phyloP scores from a whole-genome alignment of 257 asterid species.

The Solanum stenotomum region DNA sequence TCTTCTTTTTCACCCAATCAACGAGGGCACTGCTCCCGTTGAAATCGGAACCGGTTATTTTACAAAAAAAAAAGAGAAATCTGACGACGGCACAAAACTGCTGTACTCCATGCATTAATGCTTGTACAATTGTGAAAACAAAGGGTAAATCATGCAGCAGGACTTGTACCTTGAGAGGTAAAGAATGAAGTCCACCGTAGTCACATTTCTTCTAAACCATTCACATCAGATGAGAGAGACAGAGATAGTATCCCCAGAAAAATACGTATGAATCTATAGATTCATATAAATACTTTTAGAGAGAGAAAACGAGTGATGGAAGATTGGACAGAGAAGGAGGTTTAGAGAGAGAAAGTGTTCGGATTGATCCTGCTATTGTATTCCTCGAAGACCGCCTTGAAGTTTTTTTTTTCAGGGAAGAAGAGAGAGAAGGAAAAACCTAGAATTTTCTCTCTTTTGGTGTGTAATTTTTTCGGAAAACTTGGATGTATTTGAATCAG shows the following conservation, averaged over 20 bases:
- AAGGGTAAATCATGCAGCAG: neutral
- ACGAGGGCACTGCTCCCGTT: neutral
- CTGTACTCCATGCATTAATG: neutral
- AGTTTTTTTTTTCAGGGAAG: neutral
- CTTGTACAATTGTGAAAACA: neutral
- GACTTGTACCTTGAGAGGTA: neutral
- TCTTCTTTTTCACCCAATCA: neutral
- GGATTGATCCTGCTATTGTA: constrained; percentile 6
- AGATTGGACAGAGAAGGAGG: constrained; percentile 4
- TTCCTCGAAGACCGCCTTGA: constrained; percentile 26
- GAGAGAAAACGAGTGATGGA: neutral
- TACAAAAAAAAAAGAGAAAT: neutral
- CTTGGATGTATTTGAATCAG: neutral
- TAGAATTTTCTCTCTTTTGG: neutral
- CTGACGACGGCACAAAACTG: neutral
- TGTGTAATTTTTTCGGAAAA: neutral
- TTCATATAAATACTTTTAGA: neutral
- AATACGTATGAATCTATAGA: neutral
- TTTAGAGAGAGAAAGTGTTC: constrained; percentile 11
- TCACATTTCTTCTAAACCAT: neutral
- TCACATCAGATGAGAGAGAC: neutral
- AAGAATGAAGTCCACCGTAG: neutral
- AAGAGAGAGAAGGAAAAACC: neutral
- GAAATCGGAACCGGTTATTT: neutral
- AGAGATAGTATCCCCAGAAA: neutral